phyloP scores from a whole-genome alignment of 345 rosid genomes.

The Passiflora organensis region DNA sequence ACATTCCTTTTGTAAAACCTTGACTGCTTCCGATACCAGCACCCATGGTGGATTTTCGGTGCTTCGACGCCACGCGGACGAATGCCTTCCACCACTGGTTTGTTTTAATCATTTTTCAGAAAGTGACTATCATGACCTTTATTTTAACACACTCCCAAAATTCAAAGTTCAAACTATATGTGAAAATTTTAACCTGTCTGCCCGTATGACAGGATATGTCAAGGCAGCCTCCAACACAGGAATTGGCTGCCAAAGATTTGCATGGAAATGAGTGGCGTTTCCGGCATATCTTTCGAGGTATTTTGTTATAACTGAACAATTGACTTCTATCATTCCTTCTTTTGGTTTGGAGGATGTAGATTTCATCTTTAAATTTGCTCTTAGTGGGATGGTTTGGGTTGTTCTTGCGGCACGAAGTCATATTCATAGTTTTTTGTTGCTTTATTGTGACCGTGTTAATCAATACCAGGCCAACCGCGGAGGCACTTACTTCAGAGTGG shows the following conservation, averaged over 20 bases:
- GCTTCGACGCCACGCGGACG: slow-evolving; percentile 53
- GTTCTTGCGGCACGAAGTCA: neutral
- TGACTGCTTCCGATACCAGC: slow-evolving; percentile 64
- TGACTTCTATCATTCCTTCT: no score
- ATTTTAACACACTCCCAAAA: neutral
- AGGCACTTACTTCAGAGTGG: slow-evolving; percentile 71
- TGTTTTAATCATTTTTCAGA: neutral
- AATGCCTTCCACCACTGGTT: slow-evolving; percentile 62
- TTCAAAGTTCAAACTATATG: no score
- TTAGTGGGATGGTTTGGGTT: no score
- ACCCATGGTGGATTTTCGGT: slow-evolving; percentile 72
- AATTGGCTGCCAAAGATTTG: slow-evolving; percentile 56
- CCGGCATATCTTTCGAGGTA: slow-evolving; percentile 57
- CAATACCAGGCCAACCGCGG: slow-evolving; percentile 70
- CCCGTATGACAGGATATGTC: slow-evolving; percentile 52
- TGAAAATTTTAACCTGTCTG: no score
- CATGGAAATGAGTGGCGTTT: slow-evolving; percentile 59
- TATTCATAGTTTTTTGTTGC: neutral
- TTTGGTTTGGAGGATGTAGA: no score
- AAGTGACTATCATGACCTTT: neutral
- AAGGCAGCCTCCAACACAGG: slow-evolving; percentile 59
- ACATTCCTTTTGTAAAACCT: slow-evolving; percentile 47
- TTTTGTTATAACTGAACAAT: no score
- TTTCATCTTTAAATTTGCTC: no score
- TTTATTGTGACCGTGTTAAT: no score